Evolutionary conservation across 805 yeast species (phyloP).

Genomic region (Pichia rugopelliculosa): DNA sequence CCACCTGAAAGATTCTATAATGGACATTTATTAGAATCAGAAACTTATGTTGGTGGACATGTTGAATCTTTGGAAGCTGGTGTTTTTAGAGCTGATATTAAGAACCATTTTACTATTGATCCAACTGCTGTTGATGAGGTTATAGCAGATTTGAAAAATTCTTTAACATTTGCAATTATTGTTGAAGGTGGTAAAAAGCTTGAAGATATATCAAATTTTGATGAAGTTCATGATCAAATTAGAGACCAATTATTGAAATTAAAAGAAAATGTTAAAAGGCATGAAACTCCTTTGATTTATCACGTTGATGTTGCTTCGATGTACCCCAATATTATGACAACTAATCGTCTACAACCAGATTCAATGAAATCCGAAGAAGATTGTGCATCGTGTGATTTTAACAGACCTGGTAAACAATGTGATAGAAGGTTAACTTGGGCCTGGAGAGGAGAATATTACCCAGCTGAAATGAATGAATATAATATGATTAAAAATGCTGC

Average conservation of each 20-base stretch:
- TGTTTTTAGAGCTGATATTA: slow-evolving; percentile 85
- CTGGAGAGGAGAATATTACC: slow-evolving; percentile 96
- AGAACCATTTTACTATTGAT: slow-evolving; percentile 68
- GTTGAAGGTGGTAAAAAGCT: slow-evolving; percentile 69
- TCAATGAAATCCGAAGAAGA: slow-evolving; percentile 93
- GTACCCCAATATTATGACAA: slow-evolving; percentile 98
- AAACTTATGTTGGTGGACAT: slow-evolving; percentile 98
- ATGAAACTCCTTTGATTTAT: slow-evolving; percentile 80
- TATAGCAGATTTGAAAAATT: slow-evolving; percentile 60
- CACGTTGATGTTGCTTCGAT: slow-evolving; percentile 99
- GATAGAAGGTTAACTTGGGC: slow-evolving; percentile 92
- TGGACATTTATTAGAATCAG: slow-evolving; percentile 90
- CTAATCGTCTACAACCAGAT: slow-evolving; percentile 95
- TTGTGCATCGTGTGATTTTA: slow-evolving; percentile 96
- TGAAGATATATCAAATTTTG: slow-evolving; percentile 75
- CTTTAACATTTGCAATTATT: slow-evolving; percentile 74
- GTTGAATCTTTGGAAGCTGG: slow-evolving; percentile 98
- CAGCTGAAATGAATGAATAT: slow-evolving; percentile 87
- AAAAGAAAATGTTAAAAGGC: slow-evolving; percentile 53
- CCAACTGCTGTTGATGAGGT: slow-evolving; percentile 78
- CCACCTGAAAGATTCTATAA: slow-evolving; percentile 92
- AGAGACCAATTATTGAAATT: slow-evolving; percentile 48
- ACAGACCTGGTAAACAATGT: slow-evolving; percentile 89
- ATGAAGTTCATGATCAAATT: slow-evolving; percentile 61
- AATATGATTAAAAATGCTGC: slow-evolving; percentile 80